Percentiles rank a stretch among this genome's conserved stretches.
Evolutionary conservation across 371 early-diverging fungal species (phyloP).

Genomic region (Saksenaea vasiformis): DNA sequence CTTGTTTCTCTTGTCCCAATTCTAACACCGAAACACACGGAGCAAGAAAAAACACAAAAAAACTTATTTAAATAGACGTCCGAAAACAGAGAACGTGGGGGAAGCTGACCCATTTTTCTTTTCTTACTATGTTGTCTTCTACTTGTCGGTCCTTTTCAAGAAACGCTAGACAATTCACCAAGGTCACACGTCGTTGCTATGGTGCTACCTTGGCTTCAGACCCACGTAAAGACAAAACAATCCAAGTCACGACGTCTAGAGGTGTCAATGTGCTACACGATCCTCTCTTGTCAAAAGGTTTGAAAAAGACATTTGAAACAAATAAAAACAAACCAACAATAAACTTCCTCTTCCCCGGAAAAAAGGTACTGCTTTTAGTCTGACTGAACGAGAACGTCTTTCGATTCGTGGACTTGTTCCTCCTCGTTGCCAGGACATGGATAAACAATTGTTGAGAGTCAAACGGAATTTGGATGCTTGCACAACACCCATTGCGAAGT

Average conservation of each 20-base stretch:
- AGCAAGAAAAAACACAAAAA: background rate
- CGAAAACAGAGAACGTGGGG: background rate
- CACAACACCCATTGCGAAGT: slow-evolving; percentile 60
- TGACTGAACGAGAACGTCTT: slow-evolving; percentile 65
- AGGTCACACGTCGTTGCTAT: background rate
- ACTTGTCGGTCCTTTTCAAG: background rate
- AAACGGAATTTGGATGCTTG: slow-evolving; percentile 63
- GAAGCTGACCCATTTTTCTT: background rate
- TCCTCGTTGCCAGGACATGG: slow-evolving; percentile 68
- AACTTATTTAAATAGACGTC: background rate
- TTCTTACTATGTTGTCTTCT: background rate
- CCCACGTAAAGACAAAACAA: slow-evolving; percentile 60
- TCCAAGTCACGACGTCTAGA: slow-evolving; percentile 54
- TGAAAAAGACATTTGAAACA: background rate
- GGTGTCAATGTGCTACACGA: slow-evolving; percentile 65
- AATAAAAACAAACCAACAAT: background rate
- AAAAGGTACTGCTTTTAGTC: slow-evolving; percentile 63
- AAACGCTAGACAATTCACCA: background rate
- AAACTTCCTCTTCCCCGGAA: background rate
- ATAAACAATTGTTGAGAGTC: slow-evolving; percentile 60
- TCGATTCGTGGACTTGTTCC: slow-evolving; percentile 71
- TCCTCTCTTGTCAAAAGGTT: slow-evolving; percentile 59
- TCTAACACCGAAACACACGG: slow-evolving; percentile 1
- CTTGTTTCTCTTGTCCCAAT: background rate
- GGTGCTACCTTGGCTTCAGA: slow-evolving; percentile 36